These are phyloP conservation scores for Acer negundo DNA, from an alignment of 345 rosid species.

Conservation along the genomic window DNA sequence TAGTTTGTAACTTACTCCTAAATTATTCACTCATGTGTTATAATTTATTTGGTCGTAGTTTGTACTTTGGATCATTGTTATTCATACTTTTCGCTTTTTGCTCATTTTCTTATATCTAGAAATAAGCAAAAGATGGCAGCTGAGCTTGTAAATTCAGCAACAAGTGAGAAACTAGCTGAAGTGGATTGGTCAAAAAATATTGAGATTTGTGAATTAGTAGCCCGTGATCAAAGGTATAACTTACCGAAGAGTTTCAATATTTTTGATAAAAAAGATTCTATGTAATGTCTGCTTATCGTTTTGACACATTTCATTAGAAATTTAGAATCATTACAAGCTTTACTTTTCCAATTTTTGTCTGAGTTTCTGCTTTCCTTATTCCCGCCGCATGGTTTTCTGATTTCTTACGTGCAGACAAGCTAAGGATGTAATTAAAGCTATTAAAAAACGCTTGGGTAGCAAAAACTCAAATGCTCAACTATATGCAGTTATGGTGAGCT, in stretches of 20 bases:
- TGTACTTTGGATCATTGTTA: background rate
- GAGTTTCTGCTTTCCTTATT: background rate
- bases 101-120: background rate
- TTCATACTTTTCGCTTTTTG: background rate
- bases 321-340: background rate
- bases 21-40: background rate
- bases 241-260: background rate
- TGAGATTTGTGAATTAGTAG: constrained; percentile 84
- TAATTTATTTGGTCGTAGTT: background rate
- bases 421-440: constrained; percentile 81
- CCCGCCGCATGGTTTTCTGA: constrained; percentile 2
- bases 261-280: background rate
- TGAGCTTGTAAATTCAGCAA: constrained; percentile 84
- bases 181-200: constrained; percentile 91
- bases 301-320: background rate
- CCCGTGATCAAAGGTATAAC: constrained; percentile 69
- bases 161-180: constrained; percentile 83
- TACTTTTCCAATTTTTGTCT: background rate
- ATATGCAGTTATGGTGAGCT: constrained; percentile 78
- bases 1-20: background rate
- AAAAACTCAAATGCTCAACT: constrained; percentile 64
- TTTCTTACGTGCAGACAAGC: constrained; percentile 57
- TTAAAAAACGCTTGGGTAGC: constrained; percentile 84
- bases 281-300: background rate
- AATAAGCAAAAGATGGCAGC: constrained; percentile 63